These are phyloP conservation scores for Kazachstania africana DNA, from an alignment of 805 yeast species.

Conservation along the genomic window DNA sequence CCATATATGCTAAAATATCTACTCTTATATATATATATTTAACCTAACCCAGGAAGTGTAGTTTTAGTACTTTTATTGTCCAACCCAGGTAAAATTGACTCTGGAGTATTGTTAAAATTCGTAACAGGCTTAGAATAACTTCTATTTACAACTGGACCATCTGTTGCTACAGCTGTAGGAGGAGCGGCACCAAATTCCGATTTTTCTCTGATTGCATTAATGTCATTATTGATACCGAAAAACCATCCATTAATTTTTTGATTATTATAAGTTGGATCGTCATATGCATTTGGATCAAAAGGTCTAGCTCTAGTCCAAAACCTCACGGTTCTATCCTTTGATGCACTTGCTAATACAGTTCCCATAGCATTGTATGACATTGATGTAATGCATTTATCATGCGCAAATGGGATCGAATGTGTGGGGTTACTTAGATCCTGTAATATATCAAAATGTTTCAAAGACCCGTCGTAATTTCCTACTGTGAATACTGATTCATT, in stretches of 20 bases:
- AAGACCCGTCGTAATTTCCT: slow-evolving; percentile 83
- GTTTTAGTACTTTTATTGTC: background rate
- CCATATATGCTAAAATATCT: too few relatives aligned
- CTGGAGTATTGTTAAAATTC: background rate
- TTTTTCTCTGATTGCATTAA: slow-evolving; percentile 26
- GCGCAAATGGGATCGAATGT: slow-evolving; percentile 79
- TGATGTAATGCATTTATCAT: slow-evolving; percentile 84
- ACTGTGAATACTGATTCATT: slow-evolving; percentile 70
- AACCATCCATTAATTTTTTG: slow-evolving; percentile 49
- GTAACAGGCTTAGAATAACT: background rate
- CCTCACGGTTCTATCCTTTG: slow-evolving; percentile 83
- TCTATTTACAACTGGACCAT: background rate
- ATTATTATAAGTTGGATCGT: slow-evolving; percentile 70
- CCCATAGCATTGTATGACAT: slow-evolving; percentile 92
- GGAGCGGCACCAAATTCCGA: slow-evolving; percentile 26
- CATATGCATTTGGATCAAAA: slow-evolving; percentile 70
- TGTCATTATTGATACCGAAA: slow-evolving; percentile 30
- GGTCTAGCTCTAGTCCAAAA: slow-evolving; percentile 94
- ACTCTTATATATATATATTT: background rate
- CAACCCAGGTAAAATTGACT: slow-evolving; percentile 8
- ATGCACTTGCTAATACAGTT: slow-evolving; percentile 81
- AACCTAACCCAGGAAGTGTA: slow-evolving; percentile 4
- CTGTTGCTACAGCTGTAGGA: slow-evolving; percentile 8
- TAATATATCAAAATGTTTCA: slow-evolving; percentile 52
- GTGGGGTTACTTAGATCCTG: slow-evolving; percentile 32